phyloP scores from a whole-genome alignment of 1,284 basidiomycete genomes.

The Termitomyces sp. region DNA sequence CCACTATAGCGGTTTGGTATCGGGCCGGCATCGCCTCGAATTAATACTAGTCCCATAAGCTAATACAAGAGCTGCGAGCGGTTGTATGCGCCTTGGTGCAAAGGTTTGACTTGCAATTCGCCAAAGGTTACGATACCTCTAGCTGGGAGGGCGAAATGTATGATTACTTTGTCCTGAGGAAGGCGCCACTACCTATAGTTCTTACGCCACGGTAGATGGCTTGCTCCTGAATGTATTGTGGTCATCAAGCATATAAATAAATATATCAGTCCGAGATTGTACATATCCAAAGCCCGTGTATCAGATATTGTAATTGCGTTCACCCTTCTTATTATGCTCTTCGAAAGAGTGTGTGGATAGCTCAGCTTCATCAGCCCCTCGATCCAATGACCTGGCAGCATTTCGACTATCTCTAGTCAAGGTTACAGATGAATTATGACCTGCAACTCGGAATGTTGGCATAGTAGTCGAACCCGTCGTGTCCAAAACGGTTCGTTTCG shows the following conservation, averaged over 20 bases:
- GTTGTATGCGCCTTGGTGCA: conserved; percentile 21
- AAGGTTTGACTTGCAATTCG: conserved; percentile 22
- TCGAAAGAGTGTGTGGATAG: not conserved
- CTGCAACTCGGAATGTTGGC: not conserved
- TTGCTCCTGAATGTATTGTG: not conserved
- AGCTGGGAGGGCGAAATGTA: conserved; percentile 21
- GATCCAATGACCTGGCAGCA: not conserved
- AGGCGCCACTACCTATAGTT: conserved; percentile 18
- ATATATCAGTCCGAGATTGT: too few species aligned
- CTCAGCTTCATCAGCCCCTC: not conserved
- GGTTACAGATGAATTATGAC: not conserved
- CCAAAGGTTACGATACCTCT: conserved; percentile 16
- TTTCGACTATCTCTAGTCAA: not conserved
- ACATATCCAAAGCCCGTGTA: not conserved
- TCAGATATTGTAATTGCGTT: not conserved
- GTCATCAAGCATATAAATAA: not conserved
- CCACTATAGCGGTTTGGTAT: too few species aligned
- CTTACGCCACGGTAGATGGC: conserved; percentile 4
- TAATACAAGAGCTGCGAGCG: conserved; percentile 26
- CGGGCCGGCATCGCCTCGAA: too few species aligned
- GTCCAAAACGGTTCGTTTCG: not conserved
- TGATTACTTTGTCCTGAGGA: conserved; percentile 21
- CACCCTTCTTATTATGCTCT: not conserved
- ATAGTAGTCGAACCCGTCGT: not conserved
- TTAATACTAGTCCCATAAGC: too few species aligned